Evolutionary conservation across 2,329 filamentous ascomycete species (phyloP).

Genomic region (Volutella citrinella): DNA sequence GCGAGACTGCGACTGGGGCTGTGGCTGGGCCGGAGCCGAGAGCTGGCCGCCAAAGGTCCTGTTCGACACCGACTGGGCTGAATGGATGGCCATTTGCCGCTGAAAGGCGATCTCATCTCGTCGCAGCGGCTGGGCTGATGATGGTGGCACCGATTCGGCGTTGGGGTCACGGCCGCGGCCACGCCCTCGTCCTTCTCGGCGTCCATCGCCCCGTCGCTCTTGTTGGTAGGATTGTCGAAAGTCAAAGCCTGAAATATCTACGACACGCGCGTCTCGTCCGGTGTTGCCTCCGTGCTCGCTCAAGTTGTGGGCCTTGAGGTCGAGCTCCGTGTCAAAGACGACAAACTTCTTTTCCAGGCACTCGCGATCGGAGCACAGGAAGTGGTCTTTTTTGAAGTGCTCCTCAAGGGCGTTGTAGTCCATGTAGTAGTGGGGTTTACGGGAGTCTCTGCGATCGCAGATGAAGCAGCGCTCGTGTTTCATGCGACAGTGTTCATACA

Average conservation of each 20-base stretch:
- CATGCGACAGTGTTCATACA: slow-evolving; percentile 89
- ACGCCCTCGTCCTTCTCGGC: slow-evolving; percentile 39
- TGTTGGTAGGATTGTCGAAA: slow-evolving; percentile 69
- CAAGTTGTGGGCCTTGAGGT: slow-evolving; percentile 89
- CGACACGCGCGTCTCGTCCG: slow-evolving; percentile 75
- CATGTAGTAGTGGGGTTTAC: slow-evolving; percentile 84
- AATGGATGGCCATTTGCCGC: slow-evolving; percentile 86
- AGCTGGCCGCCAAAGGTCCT: slow-evolving; percentile 84
- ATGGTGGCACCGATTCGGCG: slow-evolving; percentile 71
- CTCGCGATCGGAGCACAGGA: slow-evolving; percentile 76
- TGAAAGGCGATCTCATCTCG: slow-evolving; percentile 91
- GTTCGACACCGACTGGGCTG: slow-evolving; percentile 73
- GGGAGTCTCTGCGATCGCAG: slow-evolving; percentile 70
- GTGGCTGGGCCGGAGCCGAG: slow-evolving; percentile 40
- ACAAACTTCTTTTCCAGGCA: slow-evolving; percentile 97
- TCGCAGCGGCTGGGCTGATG: slow-evolving; percentile 75
- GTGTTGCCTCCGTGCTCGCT: slow-evolving; percentile 83
- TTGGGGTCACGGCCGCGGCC: slow-evolving; percentile 80
- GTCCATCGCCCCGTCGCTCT: slow-evolving; percentile 43
- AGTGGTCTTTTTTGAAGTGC: slow-evolving; percentile 88
- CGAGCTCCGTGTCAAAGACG: slow-evolving; percentile 92
- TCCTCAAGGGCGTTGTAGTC: slow-evolving; percentile 83
- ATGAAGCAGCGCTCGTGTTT: slow-evolving; percentile 95
- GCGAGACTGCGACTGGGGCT: slow-evolving; percentile 20
- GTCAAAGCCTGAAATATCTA: slow-evolving; percentile 86